Base-by-base conservation (phyloP, 805 yeast species). In the Hanseniaspora clermontiae region DNA sequence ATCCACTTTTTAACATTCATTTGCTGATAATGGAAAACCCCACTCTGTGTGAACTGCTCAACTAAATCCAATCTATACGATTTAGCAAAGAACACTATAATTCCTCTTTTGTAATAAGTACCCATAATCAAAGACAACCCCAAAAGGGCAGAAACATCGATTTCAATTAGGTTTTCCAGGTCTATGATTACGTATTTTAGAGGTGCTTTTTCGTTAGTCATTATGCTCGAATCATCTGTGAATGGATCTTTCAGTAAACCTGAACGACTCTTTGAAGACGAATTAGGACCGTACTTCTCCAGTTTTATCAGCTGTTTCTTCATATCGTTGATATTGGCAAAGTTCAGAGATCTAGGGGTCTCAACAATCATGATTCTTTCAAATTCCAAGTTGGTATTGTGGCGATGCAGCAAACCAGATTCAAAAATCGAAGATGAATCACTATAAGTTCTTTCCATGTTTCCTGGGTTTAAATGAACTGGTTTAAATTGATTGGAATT, bases 401-500 rank as follows among this genome's bases (percentile, higher is more conserved):
- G 34, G 14, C 51, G 31, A 8, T 48, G 43, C 11, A 48, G 24
- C 5, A 42, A 20, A 14, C 47, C 45, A n/a, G 49, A 46, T 6
- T 55, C 53, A 11, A 19, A 11, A 4, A 49, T 38, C 1, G 58
- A 54, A 2, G 52, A 47, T 8, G 51, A 38, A 14, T 54, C 52
- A 36, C 52, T 54, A 15, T 34, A 34, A 14, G 49, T 24, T 54
- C 52, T 54, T 11, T 10, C 29, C 51, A 48, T 54, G 19, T 36
- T 39, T 14, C 24, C 19, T 32, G 29, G 17, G 42, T 40, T 20
- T 27, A 49, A 49, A 14, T 36, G 38, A 27, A 58, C 43, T 6
- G 56, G 56, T 24, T 57, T 57, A 14, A 45, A 57, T 31, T 51
- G 50, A 20, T 60, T 60, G 3, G 62, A 59, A 20, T 49, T 59